These are phyloP conservation scores for Neurospora sp. DNA, from an alignment of 495 filamentous ascomycete species.

Conservation along the genomic window DNA sequence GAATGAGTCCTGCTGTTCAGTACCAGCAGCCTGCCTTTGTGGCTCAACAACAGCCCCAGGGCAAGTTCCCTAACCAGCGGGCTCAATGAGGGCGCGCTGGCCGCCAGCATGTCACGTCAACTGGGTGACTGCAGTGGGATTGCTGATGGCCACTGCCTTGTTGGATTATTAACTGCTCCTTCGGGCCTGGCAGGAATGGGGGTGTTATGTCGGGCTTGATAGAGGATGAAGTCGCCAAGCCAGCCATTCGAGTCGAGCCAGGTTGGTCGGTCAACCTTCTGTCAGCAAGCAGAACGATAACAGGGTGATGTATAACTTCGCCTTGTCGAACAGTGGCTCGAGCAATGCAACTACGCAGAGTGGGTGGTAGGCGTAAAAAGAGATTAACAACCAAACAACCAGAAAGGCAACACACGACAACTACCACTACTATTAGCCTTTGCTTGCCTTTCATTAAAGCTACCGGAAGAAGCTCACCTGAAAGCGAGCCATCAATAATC, in stretches of 20 bases:
- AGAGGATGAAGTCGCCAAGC: not conserved
- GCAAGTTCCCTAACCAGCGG: constrained; percentile 44
- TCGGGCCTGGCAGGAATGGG: not conserved
- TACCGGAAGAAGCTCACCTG: not conserved
- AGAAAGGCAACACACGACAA: not conserved
- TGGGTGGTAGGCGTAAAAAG: not conserved
- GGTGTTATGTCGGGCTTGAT: not conserved
- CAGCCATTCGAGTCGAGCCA: not conserved
- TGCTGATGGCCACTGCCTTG: not conserved
- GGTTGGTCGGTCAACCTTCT: not conserved
- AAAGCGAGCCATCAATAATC: not conserved
- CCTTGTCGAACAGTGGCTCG: not conserved
- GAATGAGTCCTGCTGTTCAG: constrained; percentile 55
- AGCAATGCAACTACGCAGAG: not conserved
- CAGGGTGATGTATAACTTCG: not conserved
- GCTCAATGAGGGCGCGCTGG: constrained; percentile 18
- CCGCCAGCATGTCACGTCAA: not conserved
- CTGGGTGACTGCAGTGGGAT: not conserved
- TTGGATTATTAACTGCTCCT: not conserved
- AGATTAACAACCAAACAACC: not conserved
- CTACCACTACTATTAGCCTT: not conserved
- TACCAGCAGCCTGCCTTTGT: constrained; percentile 59
- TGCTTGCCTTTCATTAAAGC: not conserved
- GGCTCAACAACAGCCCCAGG: constrained; percentile 48
- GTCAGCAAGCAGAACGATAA: not conserved